These are phyloP conservation scores for Claviceps sp. DNA, from an alignment of 2,329 filamentous ascomycete genomes.

Conservation along the genomic window DNA sequence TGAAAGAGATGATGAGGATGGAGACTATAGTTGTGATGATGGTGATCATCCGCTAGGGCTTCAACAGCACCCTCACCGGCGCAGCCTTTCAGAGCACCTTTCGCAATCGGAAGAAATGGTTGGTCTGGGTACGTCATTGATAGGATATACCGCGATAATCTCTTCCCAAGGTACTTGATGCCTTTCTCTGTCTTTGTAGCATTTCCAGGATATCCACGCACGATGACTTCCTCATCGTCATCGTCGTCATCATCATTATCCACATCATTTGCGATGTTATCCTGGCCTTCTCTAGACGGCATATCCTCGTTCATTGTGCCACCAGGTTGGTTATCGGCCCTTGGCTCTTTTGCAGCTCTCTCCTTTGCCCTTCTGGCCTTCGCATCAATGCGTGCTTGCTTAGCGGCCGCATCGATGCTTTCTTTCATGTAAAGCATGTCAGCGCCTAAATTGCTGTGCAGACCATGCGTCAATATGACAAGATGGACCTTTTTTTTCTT, in stretches of 20 bases:
- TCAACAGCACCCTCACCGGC: slow-evolving; percentile 27
- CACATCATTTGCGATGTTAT: slow-evolving; percentile 3
- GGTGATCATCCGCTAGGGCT: slow-evolving; percentile 23
- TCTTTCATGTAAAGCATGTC: slow-evolving; percentile 98
- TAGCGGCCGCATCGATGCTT: slow-evolving; percentile 77
- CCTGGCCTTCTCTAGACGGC: slow-evolving; percentile 8
- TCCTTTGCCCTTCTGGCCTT: slow-evolving; percentile 44
- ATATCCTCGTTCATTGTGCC: not conserved
- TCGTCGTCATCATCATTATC: slow-evolving; percentile 37
- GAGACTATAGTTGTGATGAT: slow-evolving; percentile 4
- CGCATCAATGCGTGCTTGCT: slow-evolving; percentile 57
- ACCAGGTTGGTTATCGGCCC: slow-evolving; percentile 4
- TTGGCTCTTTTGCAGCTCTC: slow-evolving; percentile 19
- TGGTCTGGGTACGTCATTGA: slow-evolving; percentile 89
- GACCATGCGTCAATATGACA: slow-evolving; percentile 81
- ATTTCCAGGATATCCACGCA: slow-evolving; percentile 81
- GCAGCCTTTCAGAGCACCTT: slow-evolving; percentile 25
- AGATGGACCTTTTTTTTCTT: slow-evolving; percentile 75
- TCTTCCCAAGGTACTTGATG: slow-evolving; percentile 93
- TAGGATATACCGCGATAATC: slow-evolving; percentile 81
- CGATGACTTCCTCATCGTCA: slow-evolving; percentile 74
- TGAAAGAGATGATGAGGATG: slow-evolving; percentile 20
- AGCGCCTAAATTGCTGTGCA: slow-evolving; percentile 89
- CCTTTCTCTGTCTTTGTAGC: slow-evolving; percentile 83
- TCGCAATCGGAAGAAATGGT: slow-evolving; percentile 59